Evolutionary conservation across 2,329 filamentous ascomycete genomes (phyloP), one percentile per base, ranked within the genome.

Genomic region (Exserohilum turcica): DNA sequence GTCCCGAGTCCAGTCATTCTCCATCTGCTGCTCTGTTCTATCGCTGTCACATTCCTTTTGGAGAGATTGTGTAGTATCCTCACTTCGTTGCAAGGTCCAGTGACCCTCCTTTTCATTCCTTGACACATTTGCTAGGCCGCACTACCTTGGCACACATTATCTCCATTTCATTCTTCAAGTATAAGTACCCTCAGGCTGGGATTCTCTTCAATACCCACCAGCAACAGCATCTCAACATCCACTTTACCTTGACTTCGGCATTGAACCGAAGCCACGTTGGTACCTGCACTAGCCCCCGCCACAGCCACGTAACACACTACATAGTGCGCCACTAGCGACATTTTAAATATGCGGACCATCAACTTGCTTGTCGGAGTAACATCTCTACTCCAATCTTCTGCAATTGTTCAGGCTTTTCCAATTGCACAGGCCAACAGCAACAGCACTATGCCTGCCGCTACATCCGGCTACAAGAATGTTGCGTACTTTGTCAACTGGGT

Each of bases 401-500:
- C 59, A 43, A 19, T 52, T 63, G n/a, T 54, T 45, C 53, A 56
- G 19, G 62, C 67, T 28, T 56, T 56, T 43, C 64, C 61, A 12
- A 55, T 73, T 29, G 67, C 68, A 39, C 61, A 57, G 40, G 48
- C 48, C 24, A 43, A 35, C 12, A 35, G 52, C 29, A 35, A 16
- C 19, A 50, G 39, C 19, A 61, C 66, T 46, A 50, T 51, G 38
- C 50, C 57, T n/a, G 28, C 57, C 10, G 59, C 60, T 31, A 56
- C 59, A 50, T 57, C 66, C n/a, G 70, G 70, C 18, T 73, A 65
- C 59, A 73, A 60, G 50, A 71, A 72, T 32, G 72, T 74, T 24
- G 71, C 71, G 1, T 75, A 75, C 55, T 75, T 72, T 59, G 70
- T 73, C 38, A 75, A 75, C 51, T 75, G 72, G 72, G 72, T 73